Percentiles rank a stretch among this genome's conserved stretches.
Conservation (phyloP, 164 flowering plant species). For the Sextonia rubra region DNA sequence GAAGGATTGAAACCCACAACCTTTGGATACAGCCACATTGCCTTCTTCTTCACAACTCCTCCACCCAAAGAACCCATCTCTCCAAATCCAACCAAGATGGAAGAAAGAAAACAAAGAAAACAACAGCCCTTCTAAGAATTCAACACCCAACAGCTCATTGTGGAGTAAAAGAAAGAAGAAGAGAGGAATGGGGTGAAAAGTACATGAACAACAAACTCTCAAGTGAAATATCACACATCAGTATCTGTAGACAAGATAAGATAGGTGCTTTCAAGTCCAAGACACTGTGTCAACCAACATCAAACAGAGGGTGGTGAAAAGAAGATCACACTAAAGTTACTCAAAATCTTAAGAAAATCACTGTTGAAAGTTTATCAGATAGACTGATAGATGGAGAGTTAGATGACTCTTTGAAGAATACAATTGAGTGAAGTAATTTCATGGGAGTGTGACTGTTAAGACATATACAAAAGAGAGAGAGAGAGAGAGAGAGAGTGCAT, state of each 20-base stretch:
- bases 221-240: constrained; percentile 67
- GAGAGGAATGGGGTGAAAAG: constrained; percentile 46
- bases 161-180: constrained; percentile 13
- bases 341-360: background rate
- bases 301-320: constrained; percentile 19
- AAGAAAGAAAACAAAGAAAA: constrained; percentile 5
- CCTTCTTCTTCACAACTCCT: constrained; percentile 48
- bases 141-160: constrained; percentile 2
- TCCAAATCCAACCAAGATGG: constrained; percentile 9
- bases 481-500: constrained; percentile 11
- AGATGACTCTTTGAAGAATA: constrained; percentile 14
- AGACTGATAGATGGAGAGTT: constrained; percentile 4
- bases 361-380: background rate
- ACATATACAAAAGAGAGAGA: constrained; percentile 5
- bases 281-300: constrained; percentile 76
- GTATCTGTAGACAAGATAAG: constrained; percentile 88
- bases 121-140: constrained; percentile 1
- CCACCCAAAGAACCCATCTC: constrained; percentile 30
- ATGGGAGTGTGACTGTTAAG: constrained; percentile 28
- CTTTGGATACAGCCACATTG: constrained; percentile 96
- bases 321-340: background rate
- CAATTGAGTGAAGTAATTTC: constrained; percentile 39
- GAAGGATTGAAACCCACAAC: constrained; percentile 66
- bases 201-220: constrained; percentile 47
- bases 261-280: constrained; percentile 89